Evolutionary conservation across 75 land plant genomes (phyloP).

Genomic region (Pseudotsuga menziesii): DNA sequence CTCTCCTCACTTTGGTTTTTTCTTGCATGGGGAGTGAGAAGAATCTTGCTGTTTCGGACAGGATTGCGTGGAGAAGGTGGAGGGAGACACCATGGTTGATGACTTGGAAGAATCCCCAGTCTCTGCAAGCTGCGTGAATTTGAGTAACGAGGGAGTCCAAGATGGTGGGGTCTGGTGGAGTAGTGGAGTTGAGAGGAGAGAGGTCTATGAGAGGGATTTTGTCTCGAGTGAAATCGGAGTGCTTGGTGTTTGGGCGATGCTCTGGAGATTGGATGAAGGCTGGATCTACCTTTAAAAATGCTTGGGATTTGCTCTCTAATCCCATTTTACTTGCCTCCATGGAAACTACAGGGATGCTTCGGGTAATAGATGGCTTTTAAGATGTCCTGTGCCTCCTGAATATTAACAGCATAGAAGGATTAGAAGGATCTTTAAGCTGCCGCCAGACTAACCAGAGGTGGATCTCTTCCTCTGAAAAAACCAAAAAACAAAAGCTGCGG

Average conservation of each 20-base stretch:
- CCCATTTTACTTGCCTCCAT: neutral
- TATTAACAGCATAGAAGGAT: too few relatives aligned
- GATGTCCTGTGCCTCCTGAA: neutral
- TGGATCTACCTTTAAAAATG: constrained; percentile 54
- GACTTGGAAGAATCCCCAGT: constrained; percentile 95
- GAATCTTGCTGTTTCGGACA: constrained; percentile 35
- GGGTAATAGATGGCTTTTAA: too few relatives aligned
- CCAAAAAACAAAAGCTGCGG: too few relatives aligned
- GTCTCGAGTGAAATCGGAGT: constrained; percentile 8
- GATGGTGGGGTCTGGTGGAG: constrained; percentile 15
- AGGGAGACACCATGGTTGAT: constrained; percentile 69
- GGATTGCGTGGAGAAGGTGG: constrained; percentile 36
- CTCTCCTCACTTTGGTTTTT: constrained; percentile 53
- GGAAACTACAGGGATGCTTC: too few relatives aligned
- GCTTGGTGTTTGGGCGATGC: neutral
- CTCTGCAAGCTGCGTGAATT: constrained; percentile 45
- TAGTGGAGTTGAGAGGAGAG: constrained; percentile 17
- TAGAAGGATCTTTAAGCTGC: too few relatives aligned
- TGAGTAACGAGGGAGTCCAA: constrained; percentile 1
- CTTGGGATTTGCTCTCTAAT: constrained; percentile 42
- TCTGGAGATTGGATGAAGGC: constrained; percentile 5
- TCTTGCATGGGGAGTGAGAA: constrained; percentile 52
- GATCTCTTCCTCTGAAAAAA: too few relatives aligned
- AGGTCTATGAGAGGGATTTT: constrained; percentile 66
- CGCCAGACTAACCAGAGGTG: too few relatives aligned